These are phyloP conservation scores for Pichia nakasei DNA, from an alignment of 805 yeast species.

Conservation along the genomic window DNA sequence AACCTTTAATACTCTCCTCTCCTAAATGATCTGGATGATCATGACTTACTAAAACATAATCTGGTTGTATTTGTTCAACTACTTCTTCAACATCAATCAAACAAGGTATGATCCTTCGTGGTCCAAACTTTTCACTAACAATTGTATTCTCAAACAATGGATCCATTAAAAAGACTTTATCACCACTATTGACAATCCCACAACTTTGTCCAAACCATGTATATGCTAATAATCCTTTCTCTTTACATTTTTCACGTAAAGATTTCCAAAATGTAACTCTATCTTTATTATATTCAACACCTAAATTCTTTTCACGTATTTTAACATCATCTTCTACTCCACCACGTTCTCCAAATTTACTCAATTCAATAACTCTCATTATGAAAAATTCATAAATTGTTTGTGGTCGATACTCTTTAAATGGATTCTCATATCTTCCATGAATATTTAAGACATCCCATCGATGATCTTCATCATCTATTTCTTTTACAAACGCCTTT, in stretches of 20 bases:
- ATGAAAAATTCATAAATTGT: slow-evolving; percentile 77
- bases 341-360: slow-evolving; percentile 47
- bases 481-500: background rate
- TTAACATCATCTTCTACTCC: slow-evolving; percentile 41
- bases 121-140: slow-evolving; percentile 60
- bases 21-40: slow-evolving; percentile 96
- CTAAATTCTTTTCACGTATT: slow-evolving; percentile 48
- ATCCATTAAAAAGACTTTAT: slow-evolving; percentile 62
- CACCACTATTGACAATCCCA: slow-evolving; percentile 45
- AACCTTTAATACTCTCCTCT: slow-evolving; percentile 39
- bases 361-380: slow-evolving; percentile 62
- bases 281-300: slow-evolving; percentile 33
- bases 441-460: slow-evolving; percentile 44
- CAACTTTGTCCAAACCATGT: slow-evolving; percentile 97
- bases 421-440: slow-evolving; percentile 87
- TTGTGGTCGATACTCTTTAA: slow-evolving; percentile 82
- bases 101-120: slow-evolving; percentile 71
- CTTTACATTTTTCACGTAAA: slow-evolving; percentile 12
- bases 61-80: slow-evolving; percentile 40
- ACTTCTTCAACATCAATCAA: slow-evolving; percentile 61
- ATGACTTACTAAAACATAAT: slow-evolving; percentile 76
- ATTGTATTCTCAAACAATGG: slow-evolving; percentile 68
- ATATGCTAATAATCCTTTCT: slow-evolving; percentile 43
- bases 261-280: slow-evolving; percentile 19
- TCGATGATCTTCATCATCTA: slow-evolving; percentile 14